A percentile compares a stretch with the other conserved stretches of the same genome.
Evolutionary conservation across 192 early-diverging fungal genomes (phyloP).

Genomic region (Umbelopsis sp.): DNA sequence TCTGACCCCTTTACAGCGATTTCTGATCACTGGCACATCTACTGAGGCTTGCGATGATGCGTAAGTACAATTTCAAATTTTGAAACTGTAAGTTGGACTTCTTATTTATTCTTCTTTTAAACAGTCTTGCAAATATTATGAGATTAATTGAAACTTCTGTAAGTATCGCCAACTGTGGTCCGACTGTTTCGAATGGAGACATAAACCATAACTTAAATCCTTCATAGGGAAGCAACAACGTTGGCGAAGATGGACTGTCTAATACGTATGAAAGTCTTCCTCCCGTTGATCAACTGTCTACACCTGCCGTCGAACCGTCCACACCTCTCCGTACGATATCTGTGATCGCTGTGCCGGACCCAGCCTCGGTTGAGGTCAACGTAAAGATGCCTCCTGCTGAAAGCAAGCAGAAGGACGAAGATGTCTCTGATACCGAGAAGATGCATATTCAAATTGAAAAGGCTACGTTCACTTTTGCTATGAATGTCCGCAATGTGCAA

Average conservation of each 20-base stretch:
- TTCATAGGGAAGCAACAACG: background rate
- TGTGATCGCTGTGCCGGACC: background rate
- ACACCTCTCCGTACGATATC: background rate
- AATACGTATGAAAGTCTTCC: background rate
- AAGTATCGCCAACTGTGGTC: background rate
- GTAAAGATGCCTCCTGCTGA: background rate
- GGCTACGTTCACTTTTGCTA: background rate
- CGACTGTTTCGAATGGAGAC: background rate
- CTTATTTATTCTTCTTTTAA: background rate
- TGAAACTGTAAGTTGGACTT: background rate
- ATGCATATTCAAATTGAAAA: background rate
- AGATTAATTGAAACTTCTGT: slow-evolving; percentile 13
- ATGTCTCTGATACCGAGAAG: background rate
- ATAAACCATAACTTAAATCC: background rate
- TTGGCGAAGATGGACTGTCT: background rate
- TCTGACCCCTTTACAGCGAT: background rate
- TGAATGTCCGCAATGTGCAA: background rate
- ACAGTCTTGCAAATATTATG: background rate
- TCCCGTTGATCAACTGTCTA: background rate
- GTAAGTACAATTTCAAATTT: background rate
- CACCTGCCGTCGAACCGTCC: background rate
- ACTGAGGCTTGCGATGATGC: background rate
- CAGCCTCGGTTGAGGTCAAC: background rate
- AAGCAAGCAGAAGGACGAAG: background rate
- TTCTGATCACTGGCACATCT: background rate